Percentiles rank a stretch among this genome's conserved stretches.
Evolutionary conservation across 2,329 filamentous ascomycete species (phyloP).

Genomic region (Periglandula ipomoeae): DNA sequence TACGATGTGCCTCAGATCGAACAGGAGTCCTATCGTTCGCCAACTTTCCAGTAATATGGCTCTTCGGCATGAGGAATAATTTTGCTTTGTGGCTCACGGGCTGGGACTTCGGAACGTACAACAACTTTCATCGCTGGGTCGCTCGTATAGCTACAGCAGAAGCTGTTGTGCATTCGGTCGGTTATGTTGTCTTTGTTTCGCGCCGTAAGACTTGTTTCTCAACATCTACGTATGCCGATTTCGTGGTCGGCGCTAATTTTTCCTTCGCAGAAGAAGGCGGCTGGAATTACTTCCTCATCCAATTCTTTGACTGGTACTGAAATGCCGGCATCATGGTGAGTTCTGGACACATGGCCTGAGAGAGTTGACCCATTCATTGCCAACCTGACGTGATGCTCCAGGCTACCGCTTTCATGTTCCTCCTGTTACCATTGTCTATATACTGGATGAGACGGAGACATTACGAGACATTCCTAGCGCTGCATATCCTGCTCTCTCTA

Average conservation of each 20-base stretch:
- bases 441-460: slow-evolving; percentile 41
- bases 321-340: too few relatives aligned
- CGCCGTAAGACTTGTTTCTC: slow-evolving; percentile 19
- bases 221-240: too few relatives aligned
- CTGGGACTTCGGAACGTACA: slow-evolving; percentile 59
- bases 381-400: too few relatives aligned
- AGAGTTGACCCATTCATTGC: not conserved
- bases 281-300: too few relatives aligned
- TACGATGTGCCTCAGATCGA: slow-evolving; percentile 52
- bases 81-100: slow-evolving; percentile 57
- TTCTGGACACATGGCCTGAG: too few relatives aligned
- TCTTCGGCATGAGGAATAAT: slow-evolving; percentile 61
- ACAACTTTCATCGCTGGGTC: slow-evolving; percentile 58
- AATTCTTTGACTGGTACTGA: too few relatives aligned
- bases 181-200: slow-evolving; percentile 42
- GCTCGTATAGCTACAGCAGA: slow-evolving; percentile 53
- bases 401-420: slow-evolving; percentile 36
- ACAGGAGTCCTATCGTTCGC: slow-evolving; percentile 55
- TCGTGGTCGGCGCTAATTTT: too few relatives aligned
- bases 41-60: slow-evolving; percentile 55
- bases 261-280: too few relatives aligned
- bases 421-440: slow-evolving; percentile 36
- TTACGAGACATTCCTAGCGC: slow-evolving; percentile 42
- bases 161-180: slow-evolving; percentile 52
- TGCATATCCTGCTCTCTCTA: slow-evolving; percentile 43